Conservation (phyloP, 1,139 yeast genomes). For the Pichia sp. region DNA sequence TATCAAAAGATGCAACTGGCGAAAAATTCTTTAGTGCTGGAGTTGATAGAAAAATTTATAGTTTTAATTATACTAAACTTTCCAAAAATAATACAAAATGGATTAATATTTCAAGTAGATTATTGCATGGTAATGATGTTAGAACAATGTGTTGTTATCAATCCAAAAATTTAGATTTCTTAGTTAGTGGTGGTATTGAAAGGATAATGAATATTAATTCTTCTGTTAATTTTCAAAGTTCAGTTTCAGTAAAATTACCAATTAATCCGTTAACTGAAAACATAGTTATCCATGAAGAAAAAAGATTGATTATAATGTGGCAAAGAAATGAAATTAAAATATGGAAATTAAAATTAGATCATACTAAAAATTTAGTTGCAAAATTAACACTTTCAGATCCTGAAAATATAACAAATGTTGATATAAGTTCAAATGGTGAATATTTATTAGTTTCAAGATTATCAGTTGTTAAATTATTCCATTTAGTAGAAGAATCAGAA, state of each 20-base stretch:
- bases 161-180: slow-evolving; percentile 60
- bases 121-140: slow-evolving; percentile 85
- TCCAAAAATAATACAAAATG: slow-evolving; percentile 43
- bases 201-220: slow-evolving; percentile 70
- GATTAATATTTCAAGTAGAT: slow-evolving; percentile 73
- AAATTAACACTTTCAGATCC: slow-evolving; percentile 68
- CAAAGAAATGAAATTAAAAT: slow-evolving; percentile 75
- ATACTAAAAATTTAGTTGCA: slow-evolving; percentile 45
- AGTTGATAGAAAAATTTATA: slow-evolving; percentile 85
- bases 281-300: slow-evolving; percentile 42
- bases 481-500: slow-evolving; percentile 37
- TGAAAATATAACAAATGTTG: slow-evolving; percentile 69
- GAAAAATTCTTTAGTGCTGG: slow-evolving; percentile 81
- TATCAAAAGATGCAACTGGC: slow-evolving; percentile 58
- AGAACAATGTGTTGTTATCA: slow-evolving; percentile 71
- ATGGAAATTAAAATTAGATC: slow-evolving; percentile 50
- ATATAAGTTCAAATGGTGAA: slow-evolving; percentile 61
- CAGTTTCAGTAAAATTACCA: slow-evolving; percentile 66
- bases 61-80: slow-evolving; percentile 43
- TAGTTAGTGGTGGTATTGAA: slow-evolving; percentile 90
- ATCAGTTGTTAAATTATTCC: slow-evolving; percentile 63
- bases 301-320: slow-evolving; percentile 65
- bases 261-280: slow-evolving; percentile 58
- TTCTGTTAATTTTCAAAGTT: slow-evolving; percentile 61
- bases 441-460: slow-evolving; percentile 68